Base-by-base conservation (phyloP, 208 protist species). In the Balamuthia mandrillaris region DNA sequence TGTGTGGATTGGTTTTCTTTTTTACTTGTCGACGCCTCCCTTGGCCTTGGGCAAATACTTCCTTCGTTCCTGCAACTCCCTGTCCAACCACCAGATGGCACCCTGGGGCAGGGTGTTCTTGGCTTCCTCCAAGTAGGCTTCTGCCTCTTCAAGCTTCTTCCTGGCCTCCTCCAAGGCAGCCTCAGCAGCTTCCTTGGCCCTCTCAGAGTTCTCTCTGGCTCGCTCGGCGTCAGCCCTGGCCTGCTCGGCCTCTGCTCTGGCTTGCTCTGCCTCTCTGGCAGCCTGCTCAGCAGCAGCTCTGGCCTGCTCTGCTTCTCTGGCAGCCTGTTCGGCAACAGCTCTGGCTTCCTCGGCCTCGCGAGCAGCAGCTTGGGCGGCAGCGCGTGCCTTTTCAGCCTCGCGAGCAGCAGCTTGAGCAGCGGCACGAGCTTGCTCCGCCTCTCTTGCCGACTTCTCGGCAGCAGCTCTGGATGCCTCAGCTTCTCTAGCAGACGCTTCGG, bases 341-440 rank as follows among this genome's bases (percentile, higher is more conserved):
- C 81, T 21, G 16, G 81, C 51, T n/a, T 54, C 81, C 7, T 84
- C 81, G 42, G 81, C 81, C 18, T 31, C 81, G 29, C 56, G 16
- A 44, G 51, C 60, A 41, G 58, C 81, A 44, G 81, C 81, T 35
- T 70, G 60, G 37, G 60, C 47, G 51, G 81, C 45, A 0, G 81
- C 81, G 56, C 63, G 63, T 0, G 81, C 81, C 60, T 70, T 86
- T 61, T 86, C 60, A 41, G 51, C 56, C 2, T 45, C n/a, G n/a
- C n/a, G n/a, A n/a, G n/a, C n/a, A n/a, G n/a, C n/a, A n/a, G 37
- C 61, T 68, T 74, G 49, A 61, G 61, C 9, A 60, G 58, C 1
- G 56, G 58, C 37, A 47, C 61, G 49, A 78, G 61, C 49, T 51
- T 61, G 66, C 47, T 75, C 66, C 54, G 47, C 42, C 42, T 45